Percentiles rank a stretch among this genome's conserved stretches.
These are phyloP conservation scores for Shiraia sp. DNA, from an alignment of 2,329 filamentous ascomycete genomes.

Conservation along the genomic window DNA sequence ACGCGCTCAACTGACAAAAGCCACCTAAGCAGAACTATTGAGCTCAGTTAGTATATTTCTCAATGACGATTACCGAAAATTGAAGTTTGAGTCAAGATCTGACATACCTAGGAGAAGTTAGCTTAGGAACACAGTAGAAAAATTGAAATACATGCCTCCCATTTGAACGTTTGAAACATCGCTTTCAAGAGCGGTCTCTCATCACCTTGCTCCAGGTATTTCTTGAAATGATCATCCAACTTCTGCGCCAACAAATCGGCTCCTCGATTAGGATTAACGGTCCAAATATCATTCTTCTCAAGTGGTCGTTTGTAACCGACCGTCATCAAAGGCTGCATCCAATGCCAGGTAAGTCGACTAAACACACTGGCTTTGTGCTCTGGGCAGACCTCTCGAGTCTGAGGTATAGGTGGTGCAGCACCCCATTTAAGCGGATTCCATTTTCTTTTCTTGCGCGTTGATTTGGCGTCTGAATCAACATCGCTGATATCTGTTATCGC, in stretches of 20 bases:
- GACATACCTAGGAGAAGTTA: conserved; percentile 54
- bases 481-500: conserved; percentile 36
- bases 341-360: conserved; percentile 79
- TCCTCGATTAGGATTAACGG: conserved; percentile 78
- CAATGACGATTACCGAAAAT: no score
- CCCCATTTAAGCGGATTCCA: conserved; percentile 62
- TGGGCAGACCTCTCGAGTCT: conserved; percentile 59
- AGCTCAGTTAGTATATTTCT: no score
- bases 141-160: neutral
- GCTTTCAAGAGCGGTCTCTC: conserved; percentile 78
- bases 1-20: conserved; percentile 72
- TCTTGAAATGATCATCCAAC: conserved; percentile 70
- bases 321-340: conserved; percentile 85
- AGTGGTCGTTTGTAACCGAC: conserved; percentile 84
- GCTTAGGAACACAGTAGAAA: neutral
- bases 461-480: conserved; percentile 31
- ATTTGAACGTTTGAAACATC: conserved; percentile 76
- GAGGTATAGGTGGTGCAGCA: conserved; percentile 59
- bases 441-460: conserved; percentile 46
- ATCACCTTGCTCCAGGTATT: conserved; percentile 67
- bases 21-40: conserved; percentile 61
- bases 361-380: conserved; percentile 76
- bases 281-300: conserved; percentile 84
- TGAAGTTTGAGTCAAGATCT: conserved; percentile 67
- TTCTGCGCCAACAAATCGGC: conserved; percentile 70